A percentile compares a stretch with the other conserved stretches of the same genome.
These are phyloP conservation scores for Colletotrichum echinochloae DNA, from an alignment of 2,329 filamentous ascomycete species.

Conservation along the genomic window DNA sequence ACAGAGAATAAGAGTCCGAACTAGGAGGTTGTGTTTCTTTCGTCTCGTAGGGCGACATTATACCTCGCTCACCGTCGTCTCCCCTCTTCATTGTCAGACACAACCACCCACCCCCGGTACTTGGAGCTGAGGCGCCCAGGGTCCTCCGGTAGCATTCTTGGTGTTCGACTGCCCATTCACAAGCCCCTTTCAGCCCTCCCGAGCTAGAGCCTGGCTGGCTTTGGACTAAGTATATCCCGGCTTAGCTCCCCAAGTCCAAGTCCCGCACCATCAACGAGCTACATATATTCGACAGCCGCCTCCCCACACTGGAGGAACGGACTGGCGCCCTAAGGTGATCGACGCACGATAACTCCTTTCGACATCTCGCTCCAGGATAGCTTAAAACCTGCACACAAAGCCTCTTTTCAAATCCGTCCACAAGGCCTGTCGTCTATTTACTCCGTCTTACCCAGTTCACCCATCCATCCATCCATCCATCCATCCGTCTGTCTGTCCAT, in stretches of 20 bases:
- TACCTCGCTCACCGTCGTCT: slow-evolving; percentile 12
- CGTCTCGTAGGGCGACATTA: slow-evolving; percentile 29
- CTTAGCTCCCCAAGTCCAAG: slow-evolving; percentile 43
- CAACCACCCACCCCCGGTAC: slow-evolving; percentile 32
- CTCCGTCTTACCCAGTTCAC: slow-evolving; percentile 4
- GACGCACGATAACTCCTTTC: slow-evolving; percentile 41
- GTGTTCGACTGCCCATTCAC: slow-evolving; percentile 34
- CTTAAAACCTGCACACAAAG: slow-evolving; percentile 39
- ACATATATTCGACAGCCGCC: slow-evolving; percentile 42
- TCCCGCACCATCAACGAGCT: slow-evolving; percentile 40
- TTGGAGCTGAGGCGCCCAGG: slow-evolving; percentile 39
- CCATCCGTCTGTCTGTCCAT: neutral
- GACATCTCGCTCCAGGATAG: slow-evolving; percentile 37
- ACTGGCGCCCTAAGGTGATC: slow-evolving; percentile 38
- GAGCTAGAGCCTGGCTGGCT: slow-evolving; percentile 50
- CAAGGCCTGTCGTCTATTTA: slow-evolving; percentile 15
- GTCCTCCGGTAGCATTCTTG: slow-evolving; percentile 32
- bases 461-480: neutral
- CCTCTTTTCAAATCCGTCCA: slow-evolving; percentile 33
- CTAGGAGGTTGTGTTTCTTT: neutral
- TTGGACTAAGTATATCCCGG: slow-evolving; percentile 48
- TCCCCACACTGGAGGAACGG: slow-evolving; percentile 30
- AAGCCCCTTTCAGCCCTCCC: slow-evolving; percentile 53
- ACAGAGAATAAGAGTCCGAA: neutral
- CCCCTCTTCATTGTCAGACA: slow-evolving; percentile 28